Conservation (phyloP, 176 grass and related monocot genomes). For the Saccharum officinarum region DNA sequence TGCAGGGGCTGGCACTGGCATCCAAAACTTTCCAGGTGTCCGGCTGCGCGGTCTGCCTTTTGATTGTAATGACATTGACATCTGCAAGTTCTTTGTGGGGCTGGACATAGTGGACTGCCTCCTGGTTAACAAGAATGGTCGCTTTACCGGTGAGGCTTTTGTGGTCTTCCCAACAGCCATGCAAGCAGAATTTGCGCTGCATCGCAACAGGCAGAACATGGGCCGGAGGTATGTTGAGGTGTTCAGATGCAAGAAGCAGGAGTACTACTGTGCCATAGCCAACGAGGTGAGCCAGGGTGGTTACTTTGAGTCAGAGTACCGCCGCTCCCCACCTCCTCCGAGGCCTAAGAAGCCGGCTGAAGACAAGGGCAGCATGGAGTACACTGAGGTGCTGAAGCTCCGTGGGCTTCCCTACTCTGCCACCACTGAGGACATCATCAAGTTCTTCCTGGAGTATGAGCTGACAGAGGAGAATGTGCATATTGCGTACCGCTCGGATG, state of each 20-base stretch:
- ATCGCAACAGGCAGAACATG: conserved; percentile 87
- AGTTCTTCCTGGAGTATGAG: conserved; percentile 82
- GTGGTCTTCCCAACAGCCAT: conserved; percentile 71
- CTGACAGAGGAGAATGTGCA: conserved; percentile 73
- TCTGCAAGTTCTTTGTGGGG: conserved; percentile 43
- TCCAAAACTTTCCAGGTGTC: conserved; percentile 73
- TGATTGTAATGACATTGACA: too few relatives aligned
- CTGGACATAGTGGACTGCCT: conserved; percentile 85
- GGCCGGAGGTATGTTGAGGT: conserved; percentile 94
- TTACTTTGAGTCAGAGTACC: conserved; percentile 45
- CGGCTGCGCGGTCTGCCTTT: conserved; percentile 52
- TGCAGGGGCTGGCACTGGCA: conserved; percentile 43
- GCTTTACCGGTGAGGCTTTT: conserved; percentile 82
- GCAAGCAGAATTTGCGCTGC: conserved; percentile 78
- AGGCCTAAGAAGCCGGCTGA: conserved; percentile 51
- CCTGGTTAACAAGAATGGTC: conserved; percentile 78
- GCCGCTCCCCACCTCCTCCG: conserved; percentile 49
- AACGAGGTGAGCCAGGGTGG: conserved; percentile 75
- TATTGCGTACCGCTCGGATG: conserved; percentile 57
- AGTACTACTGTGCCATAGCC: conserved; percentile 83
- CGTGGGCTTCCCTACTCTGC: conserved; percentile 90
- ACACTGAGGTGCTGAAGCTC: conserved; percentile 88
- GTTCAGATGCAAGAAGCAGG: conserved; percentile 92
- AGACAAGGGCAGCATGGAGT: conserved; percentile 85
- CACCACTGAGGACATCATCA: conserved; percentile 60